Evolutionary conservation across 2,329 filamentous ascomycete genomes (phyloP).

Genomic region (Emydomyces testavorans): DNA sequence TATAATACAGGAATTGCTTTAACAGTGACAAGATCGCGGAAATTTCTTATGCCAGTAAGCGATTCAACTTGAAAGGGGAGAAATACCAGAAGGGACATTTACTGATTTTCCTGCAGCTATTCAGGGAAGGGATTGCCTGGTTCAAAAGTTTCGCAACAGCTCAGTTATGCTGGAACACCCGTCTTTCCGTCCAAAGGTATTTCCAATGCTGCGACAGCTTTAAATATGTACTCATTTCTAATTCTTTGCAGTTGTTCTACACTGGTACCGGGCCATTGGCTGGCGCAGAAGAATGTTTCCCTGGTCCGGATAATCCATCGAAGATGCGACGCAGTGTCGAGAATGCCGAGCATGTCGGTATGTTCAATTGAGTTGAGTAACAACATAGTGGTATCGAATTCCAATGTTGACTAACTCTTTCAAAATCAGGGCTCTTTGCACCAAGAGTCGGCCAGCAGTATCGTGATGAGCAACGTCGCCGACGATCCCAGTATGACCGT

Average conservation of each 20-base stretch:
- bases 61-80: slow-evolving; percentile 20
- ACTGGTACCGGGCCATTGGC: slow-evolving; percentile 42
- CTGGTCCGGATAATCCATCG: slow-evolving; percentile 66
- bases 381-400: background rate
- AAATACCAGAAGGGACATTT: too few species aligned
- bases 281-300: slow-evolving; percentile 65
- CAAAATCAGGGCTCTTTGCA: slow-evolving; percentile 57
- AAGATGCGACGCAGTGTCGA: slow-evolving; percentile 82
- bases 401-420: slow-evolving; percentile 4
- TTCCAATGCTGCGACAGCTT: slow-evolving; percentile 9
- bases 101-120: slow-evolving; percentile 49
- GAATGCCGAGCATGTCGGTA: slow-evolving; percentile 73
- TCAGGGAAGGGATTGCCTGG: slow-evolving; percentile 79
- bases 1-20: slow-evolving; percentile 57
- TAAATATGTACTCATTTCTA: slow-evolving; percentile 26
- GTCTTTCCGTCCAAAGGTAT: slow-evolving; percentile 73
- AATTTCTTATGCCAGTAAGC: slow-evolving; percentile 89
- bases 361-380: slow-evolving; percentile 32
- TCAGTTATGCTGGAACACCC: slow-evolving; percentile 83
- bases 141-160: slow-evolving; percentile 94
- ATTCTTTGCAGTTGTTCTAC: slow-evolving; percentile 46
- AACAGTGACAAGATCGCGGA: slow-evolving; percentile 76
- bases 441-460: slow-evolving; percentile 64
- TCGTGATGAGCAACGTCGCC: slow-evolving; percentile 62
- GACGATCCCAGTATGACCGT: slow-evolving; percentile 68